These are phyloP conservation scores for Xanthoconium purpureum DNA, from an alignment of 768 basidiomycete genomes.

Conservation along the genomic window DNA sequence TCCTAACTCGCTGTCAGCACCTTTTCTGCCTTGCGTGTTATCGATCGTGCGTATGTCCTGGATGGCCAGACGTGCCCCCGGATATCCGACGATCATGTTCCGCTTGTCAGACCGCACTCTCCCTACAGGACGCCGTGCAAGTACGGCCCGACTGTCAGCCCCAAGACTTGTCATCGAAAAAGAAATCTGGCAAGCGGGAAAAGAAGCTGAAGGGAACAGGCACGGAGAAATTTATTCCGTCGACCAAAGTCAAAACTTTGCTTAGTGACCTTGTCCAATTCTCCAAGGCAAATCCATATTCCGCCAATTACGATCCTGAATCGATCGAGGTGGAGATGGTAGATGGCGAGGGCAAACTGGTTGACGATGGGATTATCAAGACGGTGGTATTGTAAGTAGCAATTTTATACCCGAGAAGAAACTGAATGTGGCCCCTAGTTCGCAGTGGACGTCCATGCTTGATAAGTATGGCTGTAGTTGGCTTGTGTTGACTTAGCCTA, in stretches of 20 bases:
- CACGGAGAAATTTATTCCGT: conserved; percentile 63
- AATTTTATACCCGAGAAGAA: conserved; percentile 11
- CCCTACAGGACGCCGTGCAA: conserved; percentile 76
- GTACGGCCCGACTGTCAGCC: conserved; percentile 58
- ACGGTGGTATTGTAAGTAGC: conserved; percentile 90
- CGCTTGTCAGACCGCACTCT: conserved; percentile 69
- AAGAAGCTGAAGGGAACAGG: conserved; percentile 55
- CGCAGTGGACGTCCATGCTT: conserved; percentile 93
- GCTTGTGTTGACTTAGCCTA: background rate
- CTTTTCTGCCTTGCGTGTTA: conserved; percentile 89
- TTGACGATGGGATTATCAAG: conserved; percentile 75
- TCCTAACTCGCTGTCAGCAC: conserved; percentile 93
- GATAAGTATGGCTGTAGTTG: conserved; percentile 58
- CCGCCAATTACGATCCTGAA: conserved; percentile 78
- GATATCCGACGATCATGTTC: conserved; percentile 67
- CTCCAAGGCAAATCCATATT: conserved; percentile 82
- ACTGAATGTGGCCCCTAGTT: conserved; percentile 45
- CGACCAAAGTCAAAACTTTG: conserved; percentile 86
- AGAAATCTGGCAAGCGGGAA: conserved; percentile 62
- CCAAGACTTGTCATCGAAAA: conserved; percentile 48
- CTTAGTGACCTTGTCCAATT: conserved; percentile 76
- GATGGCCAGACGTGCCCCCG: conserved; percentile 70
- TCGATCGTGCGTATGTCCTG: conserved; percentile 69
- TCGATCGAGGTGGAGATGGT: conserved; percentile 74
- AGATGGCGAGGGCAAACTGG: conserved; percentile 65